Evolutionary conservation across 2,329 filamentous ascomycete genomes (phyloP), one percentile per base, ranked within the genome.

Genomic region (Lecanicillium sp.): DNA sequence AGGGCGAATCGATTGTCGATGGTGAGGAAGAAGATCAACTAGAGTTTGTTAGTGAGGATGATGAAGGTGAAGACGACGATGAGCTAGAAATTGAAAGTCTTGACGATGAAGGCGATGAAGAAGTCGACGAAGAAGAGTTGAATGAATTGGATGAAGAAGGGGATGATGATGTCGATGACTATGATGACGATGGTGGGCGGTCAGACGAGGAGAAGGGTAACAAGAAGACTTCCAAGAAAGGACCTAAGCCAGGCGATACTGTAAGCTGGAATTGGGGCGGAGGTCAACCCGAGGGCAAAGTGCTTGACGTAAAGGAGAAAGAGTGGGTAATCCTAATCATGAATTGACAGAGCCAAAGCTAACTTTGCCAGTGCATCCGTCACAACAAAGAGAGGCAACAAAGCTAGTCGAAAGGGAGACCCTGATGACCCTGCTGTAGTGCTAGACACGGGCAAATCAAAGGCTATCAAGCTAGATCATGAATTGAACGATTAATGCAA

Each of bases 221-320:
- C 9, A 39, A 35, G 30, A 33, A 19, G 3, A 48, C 41, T 31
- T 29, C 52, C 13, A 52, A 48, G 20, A 59, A 62, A 4, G 58
- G 55, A 0, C 61, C 60, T 0, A 46, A 61, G 19, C 52, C 57
- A 32, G 65, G 64, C 2, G 63, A 68, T 7, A 68, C 56, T 0
- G 65, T 68, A 7, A 67, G 62, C 45, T 68, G 65, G 65, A 65
- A 65, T 18, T 68, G 65, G 65, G 64, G 64, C 11, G 51, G 51
- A 14, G 64, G 63, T 8, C 56, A 67, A 15, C 63, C 65, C 2
- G 42, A 65, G 42, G 65, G 65, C 3, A 65, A 64, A 12, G 64
- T 68, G 1, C 45, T 67, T 3, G 63, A 68, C 12, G 64, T 68
- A 31, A 67, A 67, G 42, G 53, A 40, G 19, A 18, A 14, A 7